Base-by-base conservation (phyloP, 305 asterid genomes). In the Fraxinus paxiana region DNA sequence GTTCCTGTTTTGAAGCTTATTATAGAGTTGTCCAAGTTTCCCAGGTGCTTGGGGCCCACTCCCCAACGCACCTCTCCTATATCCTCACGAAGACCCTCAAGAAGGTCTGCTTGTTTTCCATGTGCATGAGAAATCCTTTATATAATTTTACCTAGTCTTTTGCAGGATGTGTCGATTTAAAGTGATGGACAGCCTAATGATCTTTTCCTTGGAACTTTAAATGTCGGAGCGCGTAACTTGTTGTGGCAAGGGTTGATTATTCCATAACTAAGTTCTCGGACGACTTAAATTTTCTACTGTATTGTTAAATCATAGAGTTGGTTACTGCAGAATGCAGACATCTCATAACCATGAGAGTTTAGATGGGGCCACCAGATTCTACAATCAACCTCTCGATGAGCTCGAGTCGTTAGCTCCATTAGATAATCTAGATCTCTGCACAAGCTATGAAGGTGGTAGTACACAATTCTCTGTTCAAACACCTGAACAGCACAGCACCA, bases 361-460 rank as follows among this genome's bases (percentile, higher is more conserved):
- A 43, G 79, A 82, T 70, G 79, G 82, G 85, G 76, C 83, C 0
- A 46, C 59, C 7, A 65, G 72, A 6, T 81, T 81, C 56, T 80
- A 81, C 81, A 37, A 71, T 79, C 86, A 83, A 76, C 76, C 79
- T 2, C 74, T 80, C 0, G 83, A 86, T 72, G 85, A 87, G 76
- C 82, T 86, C 15, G 88, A 87, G 38, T 74, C 88, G 71, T 73
- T 69, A 54, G 82, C 88, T 75, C 80, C 86, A 3, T 7, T 83
- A 12, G 82, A 61, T 56, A 31, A 80, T 75, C 78, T 79, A 3
- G 86, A 87, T 59, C 81, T 77, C 88, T 79, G 17, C 69, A 77
- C 75, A 12, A 67, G 24, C 46, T 41, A 26, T 67, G 85, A 81
- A 80, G 83, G 30, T 35, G 30, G 43, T 22, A 69, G 63, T 54